A percentile compares a stretch with the other conserved stretches of the same genome.
These are phyloP conservation scores for Staphylotrichum tortipilum DNA, from an alignment of 495 filamentous ascomycete species.

Conservation along the genomic window DNA sequence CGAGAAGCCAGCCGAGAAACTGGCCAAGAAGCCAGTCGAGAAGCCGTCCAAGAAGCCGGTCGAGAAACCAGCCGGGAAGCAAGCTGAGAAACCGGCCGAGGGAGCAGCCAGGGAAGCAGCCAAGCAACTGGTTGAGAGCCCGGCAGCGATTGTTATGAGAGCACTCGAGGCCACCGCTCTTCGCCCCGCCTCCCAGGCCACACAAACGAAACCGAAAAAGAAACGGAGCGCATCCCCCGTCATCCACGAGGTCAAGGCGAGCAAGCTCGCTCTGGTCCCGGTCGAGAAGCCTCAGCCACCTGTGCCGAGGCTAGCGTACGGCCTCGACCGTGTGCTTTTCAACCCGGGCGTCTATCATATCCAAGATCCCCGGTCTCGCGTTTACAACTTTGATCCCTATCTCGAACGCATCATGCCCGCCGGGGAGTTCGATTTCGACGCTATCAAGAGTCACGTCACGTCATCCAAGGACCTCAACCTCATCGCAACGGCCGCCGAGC, in stretches of 20 bases:
- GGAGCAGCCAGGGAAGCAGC: neutral
- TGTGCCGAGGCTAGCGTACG: constrained; percentile 67
- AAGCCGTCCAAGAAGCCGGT: neutral
- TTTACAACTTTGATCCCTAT: constrained; percentile 95
- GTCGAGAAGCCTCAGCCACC: constrained; percentile 46
- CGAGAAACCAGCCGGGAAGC: neutral
- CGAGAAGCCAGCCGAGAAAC: neutral
- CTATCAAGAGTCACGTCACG: constrained; percentile 75
- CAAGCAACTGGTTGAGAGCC: neutral
- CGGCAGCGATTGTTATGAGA: too few relatives aligned
- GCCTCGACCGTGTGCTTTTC: constrained; percentile 84
- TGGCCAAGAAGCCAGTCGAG: neutral
- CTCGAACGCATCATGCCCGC: constrained; percentile 86
- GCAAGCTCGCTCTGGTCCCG: constrained; percentile 23
- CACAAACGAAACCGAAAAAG: constrained; percentile 2
- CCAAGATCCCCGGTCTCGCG: constrained; percentile 76
- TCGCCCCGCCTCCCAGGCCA: neutral
- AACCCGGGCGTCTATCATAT: constrained; percentile 91
- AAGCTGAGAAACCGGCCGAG: too few relatives aligned
- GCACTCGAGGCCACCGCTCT: too few relatives aligned
- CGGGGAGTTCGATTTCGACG: constrained; percentile 81
- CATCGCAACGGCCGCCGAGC: constrained; percentile 50
- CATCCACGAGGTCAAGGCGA: constrained; percentile 21
- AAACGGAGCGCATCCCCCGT: constrained; percentile 1
- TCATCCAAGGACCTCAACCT: constrained; percentile 75